Base-by-base conservation (phyloP, 768 basidiomycete species). In the Xerocomus potaroensis region DNA sequence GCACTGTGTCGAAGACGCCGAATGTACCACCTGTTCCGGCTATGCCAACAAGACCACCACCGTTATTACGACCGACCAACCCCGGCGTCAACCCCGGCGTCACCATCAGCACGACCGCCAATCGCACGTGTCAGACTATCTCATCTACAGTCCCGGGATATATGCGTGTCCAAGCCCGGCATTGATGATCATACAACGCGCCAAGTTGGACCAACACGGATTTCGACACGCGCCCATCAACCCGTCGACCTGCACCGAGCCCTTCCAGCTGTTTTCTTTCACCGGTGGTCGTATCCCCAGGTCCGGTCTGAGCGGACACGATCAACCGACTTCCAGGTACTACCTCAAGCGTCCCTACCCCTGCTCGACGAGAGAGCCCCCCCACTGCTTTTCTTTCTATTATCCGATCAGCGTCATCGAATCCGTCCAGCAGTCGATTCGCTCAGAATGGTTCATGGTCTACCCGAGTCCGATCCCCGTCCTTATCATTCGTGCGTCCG, bases 391-490 rank as follows among this genome's bases (percentile, higher is more conserved):
- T 9, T 3, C 15, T 11, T 24, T 44, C 8, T 47, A 43, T 11
- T 65, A 50, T 38, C 18, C 56, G 0, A 41, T 59, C 18, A 19
- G 27, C 8, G 11, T 41, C 19, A 36, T 64, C 14, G n/a, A 45
- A 18, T 16, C 14, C 15, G 21, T 64, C 10, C 62, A 49, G 21
- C 10, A 10, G 1, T 45, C 43, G 4, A 43, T 65, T 10, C 7
- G 7, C n/a, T 9, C 1, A 2, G 18, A 43, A 15, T 59, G 51
- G 51, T 21, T 3, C 16, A 27, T 11, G 3, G 59, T 55, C 0
- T 48, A 26, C 41, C 64, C 59, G 5, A 0, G 29, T 1, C 64
- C 62, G 3, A 53, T 64, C 5, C 64, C 59, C 0, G 43, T 49
- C 6, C 38, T 64, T 21, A 47, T 66, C 5, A 21, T 64, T 32